Evolutionary conservation across 805 yeast species (phyloP).

Genomic region (Lachancea waltii): DNA sequence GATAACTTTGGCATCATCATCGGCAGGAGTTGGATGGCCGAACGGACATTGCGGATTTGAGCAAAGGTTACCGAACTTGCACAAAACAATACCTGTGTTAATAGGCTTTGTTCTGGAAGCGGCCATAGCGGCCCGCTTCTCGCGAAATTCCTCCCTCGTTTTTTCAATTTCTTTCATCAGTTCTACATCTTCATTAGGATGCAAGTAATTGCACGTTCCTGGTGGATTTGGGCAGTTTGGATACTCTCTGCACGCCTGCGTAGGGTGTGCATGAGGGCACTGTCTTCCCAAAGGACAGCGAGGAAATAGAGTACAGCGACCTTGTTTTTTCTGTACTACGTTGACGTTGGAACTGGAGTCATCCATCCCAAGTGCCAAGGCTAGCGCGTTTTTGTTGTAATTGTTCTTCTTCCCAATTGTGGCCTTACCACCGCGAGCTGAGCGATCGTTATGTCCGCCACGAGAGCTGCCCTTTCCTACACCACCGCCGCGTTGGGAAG

Average conservation of each 20-base stretch:
- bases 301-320: conserved; percentile 67
- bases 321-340: conserved; percentile 45
- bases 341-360: conserved; percentile 23
- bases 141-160: conserved; percentile 46
- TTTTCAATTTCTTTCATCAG: conserved; percentile 62
- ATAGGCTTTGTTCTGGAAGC: conserved; percentile 33
- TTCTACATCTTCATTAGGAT: conserved; percentile 78
- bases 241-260: conserved; percentile 62
- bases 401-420: conserved; percentile 23
- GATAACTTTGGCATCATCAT: conserved; percentile 62
- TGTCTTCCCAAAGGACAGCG: conserved; percentile 56
- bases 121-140: conserved; percentile 36
- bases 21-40: conserved; percentile 89
- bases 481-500: conserved; percentile 7
- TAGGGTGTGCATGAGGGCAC: conserved; percentile 77
- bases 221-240: conserved; percentile 75
- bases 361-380: conserved; percentile 33
- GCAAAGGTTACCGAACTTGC: conserved; percentile 74
- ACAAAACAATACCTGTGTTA: conserved; percentile 49
- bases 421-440: conserved; percentile 16
- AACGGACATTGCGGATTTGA: conserved; percentile 75
- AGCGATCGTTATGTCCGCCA: conserved; percentile 13
- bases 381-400: conserved; percentile 33
- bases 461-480: conserved; percentile 7
- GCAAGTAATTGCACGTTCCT: conserved; percentile 78